Base-by-base conservation (phyloP, 2,329 filamentous ascomycete genomes). In the Apiospora pterosperma region DNA sequence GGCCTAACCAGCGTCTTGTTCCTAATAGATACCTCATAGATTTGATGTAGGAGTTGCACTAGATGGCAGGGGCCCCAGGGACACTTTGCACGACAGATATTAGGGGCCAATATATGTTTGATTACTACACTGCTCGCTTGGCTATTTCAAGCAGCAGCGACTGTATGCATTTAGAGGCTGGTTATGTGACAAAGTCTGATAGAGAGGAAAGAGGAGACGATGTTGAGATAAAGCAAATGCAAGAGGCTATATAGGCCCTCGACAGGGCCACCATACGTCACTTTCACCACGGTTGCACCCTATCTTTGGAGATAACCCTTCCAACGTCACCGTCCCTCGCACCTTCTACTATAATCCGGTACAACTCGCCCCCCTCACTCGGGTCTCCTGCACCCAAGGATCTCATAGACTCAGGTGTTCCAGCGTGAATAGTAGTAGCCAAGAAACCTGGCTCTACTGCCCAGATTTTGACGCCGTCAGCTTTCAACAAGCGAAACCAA, bases 401-500 rank as follows among this genome's bases (percentile, higher is more conserved):
- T 41, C 19, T 41, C 38, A 41, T 41, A 10, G 10, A 19, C 11
- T 41, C 38, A 0, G 73, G 73, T 0, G 75, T 75, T 8, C 63
- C 48, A n/a, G 69, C 75, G 2, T 74, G 77, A 6, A 81, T 66
- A 0, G 76, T 76, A 0, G 79, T 82, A 0, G 78, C 79, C n/a
- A 82, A 69, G 52, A 76, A 74, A 0, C 80, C 81, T 0, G 80
- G 80, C 2, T 73, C 75, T 10, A 82, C 69, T 36, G 69, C 68
- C 72, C 74, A 82, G 1, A 78, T 74, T 66, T 81, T 81, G 2
- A 82, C 81, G 0, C 82, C 82, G 48, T 86, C 84, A 1, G 78
- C 76, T 61, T 74, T 76, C 28, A 86, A 72, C 1, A 77, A 66
- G 41, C 77, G 74, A 36, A 70, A 59, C 78, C 78, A 83, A 62